Evolutionary conservation across 768 basidiomycete genomes (phyloP), one percentile per base, ranked within the genome.

Genomic region (Boletus sp.): DNA sequence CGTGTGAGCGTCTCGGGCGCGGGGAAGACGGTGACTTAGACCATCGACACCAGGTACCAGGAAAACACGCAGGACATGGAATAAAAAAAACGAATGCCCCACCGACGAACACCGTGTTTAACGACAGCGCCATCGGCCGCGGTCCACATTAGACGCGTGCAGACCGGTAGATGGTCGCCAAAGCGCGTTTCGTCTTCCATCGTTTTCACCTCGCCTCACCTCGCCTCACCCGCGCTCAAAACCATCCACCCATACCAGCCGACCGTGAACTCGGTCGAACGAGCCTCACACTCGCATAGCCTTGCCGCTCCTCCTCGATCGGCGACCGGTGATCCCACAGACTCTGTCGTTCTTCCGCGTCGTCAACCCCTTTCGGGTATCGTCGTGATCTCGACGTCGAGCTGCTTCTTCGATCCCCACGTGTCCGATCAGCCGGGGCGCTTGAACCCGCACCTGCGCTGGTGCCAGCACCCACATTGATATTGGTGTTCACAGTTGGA

Each of bases 301-400:
- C 51, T 11, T 29, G 17, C 5, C 11, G 25, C 7, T 58, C 67
- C 11, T 72, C 70, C 3, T 65, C 67, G 5, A 54, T 53, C 2
- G 60, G 62, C 1, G 64, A 64, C 25, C 64, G 70, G 45, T 71
- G 68, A 29, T 69, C 67, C 80, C 79, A 83, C 51, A 88, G 60
- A 46, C 83, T 77, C 48, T 79, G 66, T 51, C 81, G 83, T 70
- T 88, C 86, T 52, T 87, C 86, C 46, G 67, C 65, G 49, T 88
- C 86, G 60, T 83, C 81, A 4, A 77, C 75, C 0, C 74, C 77
- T 25, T 21, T 55, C n/a, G 74, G 74, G 38, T 75, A 75, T 32
- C 75, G 78, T 49, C 73, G 75, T 5, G 80, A 79, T 54, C 84
- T 83, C 40, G 71, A 72, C 64, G 76, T 74, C 45, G 71, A 69